Conservation (phyloP, 176 grass and related monocot genomes). For the Oryza australiensis region DNA sequence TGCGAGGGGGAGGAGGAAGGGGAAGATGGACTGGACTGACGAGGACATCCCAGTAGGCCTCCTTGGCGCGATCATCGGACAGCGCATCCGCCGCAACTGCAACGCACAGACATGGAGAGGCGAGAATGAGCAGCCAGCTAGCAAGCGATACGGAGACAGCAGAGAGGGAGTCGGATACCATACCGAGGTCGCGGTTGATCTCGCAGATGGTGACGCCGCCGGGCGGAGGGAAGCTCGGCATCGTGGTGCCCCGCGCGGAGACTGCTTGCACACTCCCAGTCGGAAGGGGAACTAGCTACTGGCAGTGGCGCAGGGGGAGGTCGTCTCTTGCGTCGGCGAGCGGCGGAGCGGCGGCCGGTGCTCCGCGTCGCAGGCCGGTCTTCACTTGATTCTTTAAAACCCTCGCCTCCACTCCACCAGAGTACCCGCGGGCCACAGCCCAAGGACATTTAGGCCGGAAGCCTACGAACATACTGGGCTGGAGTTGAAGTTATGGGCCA, state of each 20-base stretch:
- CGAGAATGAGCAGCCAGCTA: not conserved
- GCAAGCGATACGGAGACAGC: not conserved
- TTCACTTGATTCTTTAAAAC: too few relatives aligned
- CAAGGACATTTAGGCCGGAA: too few relatives aligned
- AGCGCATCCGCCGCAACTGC: slow-evolving; percentile 66
- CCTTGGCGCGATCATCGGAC: slow-evolving; percentile 70
- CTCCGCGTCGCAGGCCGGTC: too few relatives aligned
- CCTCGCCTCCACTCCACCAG: too few relatives aligned
- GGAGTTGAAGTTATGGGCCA: too few relatives aligned
- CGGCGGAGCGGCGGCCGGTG: too few relatives aligned
- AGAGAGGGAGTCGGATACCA: not conserved
- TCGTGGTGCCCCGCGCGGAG: slow-evolving; percentile 13
- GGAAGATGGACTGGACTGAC: slow-evolving; percentile 49
- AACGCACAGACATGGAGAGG: not conserved
- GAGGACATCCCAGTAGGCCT: slow-evolving; percentile 74
- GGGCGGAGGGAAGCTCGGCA: slow-evolving; percentile 79
- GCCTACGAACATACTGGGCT: too few relatives aligned
- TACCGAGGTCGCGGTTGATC: slow-evolving; percentile 89
- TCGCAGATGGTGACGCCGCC: slow-evolving; percentile 92
- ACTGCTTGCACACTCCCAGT: too few relatives aligned
- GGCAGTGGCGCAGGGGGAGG: too few relatives aligned
- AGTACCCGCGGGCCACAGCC: too few relatives aligned
- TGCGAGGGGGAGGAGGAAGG: not conserved
- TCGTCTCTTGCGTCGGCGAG: too few relatives aligned
- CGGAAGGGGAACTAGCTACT: too few relatives aligned